These are phyloP conservation scores for Sarcocystis neurona DNA, from an alignment of 169 alveolate genomes.

Conservation along the genomic window DNA sequence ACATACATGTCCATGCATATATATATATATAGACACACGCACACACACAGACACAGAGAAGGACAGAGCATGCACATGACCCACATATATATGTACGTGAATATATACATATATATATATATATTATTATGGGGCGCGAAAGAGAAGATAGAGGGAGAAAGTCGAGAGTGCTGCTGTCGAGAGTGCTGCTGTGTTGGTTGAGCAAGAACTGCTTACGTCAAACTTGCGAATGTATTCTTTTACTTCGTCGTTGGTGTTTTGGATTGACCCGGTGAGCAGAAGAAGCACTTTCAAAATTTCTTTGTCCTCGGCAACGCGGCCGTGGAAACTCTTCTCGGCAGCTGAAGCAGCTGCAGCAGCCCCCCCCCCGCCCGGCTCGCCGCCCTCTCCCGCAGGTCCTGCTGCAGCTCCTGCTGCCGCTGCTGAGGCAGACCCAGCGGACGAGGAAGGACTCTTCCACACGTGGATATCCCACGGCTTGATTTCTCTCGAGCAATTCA, in stretches of 20 bases:
- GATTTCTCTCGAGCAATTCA: constrained; percentile 88
- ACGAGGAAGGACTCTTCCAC: too few species aligned
- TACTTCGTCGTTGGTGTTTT: constrained; percentile 88
- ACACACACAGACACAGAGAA: too few species aligned
- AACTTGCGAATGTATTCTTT: constrained; percentile 78
- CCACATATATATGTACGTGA: neutral
- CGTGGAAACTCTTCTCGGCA: constrained; percentile 82
- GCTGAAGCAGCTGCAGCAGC: constrained; percentile 5
- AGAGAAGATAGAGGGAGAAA: neutral
- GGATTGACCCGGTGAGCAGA: constrained; percentile 90
- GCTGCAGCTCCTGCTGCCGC: neutral
- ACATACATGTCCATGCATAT: too few species aligned
- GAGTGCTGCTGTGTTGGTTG: too few species aligned
- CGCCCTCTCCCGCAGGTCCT: neutral
- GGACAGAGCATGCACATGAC: too few species aligned
- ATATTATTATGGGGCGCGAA: neutral
- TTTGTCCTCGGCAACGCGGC: constrained; percentile 90
- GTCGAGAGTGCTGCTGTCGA: neutral
- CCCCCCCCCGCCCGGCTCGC: too few species aligned
- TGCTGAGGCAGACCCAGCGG: constrained; percentile 32
- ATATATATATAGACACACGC: too few species aligned
- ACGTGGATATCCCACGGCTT: constrained; percentile 85
- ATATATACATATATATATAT: too few species aligned
- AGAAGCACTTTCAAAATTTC: constrained; percentile 93
- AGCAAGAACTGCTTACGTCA: constrained; percentile 40